These are phyloP conservation scores for Saccharum spontaneum DNA, from an alignment of 176 grass and related monocot genomes.

Conservation along the genomic window DNA sequence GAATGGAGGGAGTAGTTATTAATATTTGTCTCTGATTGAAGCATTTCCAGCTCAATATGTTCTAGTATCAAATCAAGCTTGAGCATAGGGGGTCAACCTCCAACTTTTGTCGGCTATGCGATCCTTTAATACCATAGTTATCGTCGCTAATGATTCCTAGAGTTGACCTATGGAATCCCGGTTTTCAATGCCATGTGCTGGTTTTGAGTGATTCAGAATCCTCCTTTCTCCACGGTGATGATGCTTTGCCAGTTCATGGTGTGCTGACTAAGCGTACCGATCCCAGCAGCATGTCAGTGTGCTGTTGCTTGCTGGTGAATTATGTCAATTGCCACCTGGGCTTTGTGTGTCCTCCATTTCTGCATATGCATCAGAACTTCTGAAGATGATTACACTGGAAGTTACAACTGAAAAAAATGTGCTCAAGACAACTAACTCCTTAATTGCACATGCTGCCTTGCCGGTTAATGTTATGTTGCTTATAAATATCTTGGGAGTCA, in stretches of 20 bases:
- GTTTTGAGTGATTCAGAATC: conserved; percentile 56
- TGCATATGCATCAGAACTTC: conserved; percentile 23
- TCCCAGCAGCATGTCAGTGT: conserved; percentile 33
- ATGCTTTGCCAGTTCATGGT: conserved; percentile 48
- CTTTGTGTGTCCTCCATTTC: conserved; percentile 9
- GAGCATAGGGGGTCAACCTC: conserved; percentile 48
- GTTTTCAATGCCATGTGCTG: conserved; percentile 51
- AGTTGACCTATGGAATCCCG: conserved; percentile 46
- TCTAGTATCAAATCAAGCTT: conserved; percentile 35
- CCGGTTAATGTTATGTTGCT: neutral
- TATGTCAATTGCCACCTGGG: conserved; percentile 37
- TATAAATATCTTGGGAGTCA: conserved; percentile 35
- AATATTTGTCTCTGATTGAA: neutral
- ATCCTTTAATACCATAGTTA: conserved; percentile 34
- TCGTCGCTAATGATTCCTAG: conserved; percentile 41
- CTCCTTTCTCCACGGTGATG: conserved; percentile 32
- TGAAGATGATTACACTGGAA: conserved; percentile 53
- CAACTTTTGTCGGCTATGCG: conserved; percentile 36
- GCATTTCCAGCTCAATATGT: conserved; percentile 16
- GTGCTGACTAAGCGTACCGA: conserved; percentile 52
- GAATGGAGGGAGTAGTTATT: neutral
- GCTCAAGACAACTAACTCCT: conserved; percentile 49
- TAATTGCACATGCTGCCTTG: conserved; percentile 58
- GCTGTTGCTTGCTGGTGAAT: conserved; percentile 43
- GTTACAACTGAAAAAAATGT: conserved; percentile 47